These are phyloP conservation scores for Graphilbum ipis-grandicollis DNA, from an alignment of 2,329 filamentous ascomycete genomes.

Conservation along the genomic window DNA sequence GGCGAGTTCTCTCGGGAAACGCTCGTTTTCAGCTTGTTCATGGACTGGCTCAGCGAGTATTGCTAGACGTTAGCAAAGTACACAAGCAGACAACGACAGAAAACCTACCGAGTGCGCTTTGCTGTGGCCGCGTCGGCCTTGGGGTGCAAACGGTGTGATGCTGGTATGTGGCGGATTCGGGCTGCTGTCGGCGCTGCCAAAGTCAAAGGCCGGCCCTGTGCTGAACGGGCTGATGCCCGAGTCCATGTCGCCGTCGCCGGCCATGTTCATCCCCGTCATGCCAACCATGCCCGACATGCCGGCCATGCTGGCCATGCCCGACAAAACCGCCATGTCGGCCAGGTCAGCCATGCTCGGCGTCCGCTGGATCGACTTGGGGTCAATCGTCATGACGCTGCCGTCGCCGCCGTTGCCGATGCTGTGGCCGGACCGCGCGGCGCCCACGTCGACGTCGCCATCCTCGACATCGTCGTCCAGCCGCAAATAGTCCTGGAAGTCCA, in stretches of 20 bases:
- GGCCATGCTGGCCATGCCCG: too few species aligned
- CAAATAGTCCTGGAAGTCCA: conserved; percentile 23
- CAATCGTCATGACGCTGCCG: conserved; percentile 14
- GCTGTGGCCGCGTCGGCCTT: too few species aligned
- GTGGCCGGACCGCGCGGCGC: not conserved
- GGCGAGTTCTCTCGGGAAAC: conserved; percentile 38
- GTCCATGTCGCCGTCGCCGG: not conserved
- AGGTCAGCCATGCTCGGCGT: conserved; percentile 1
- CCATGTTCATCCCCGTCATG: not conserved
- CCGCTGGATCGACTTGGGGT: conserved; percentile 16
- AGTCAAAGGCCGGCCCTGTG: conserved; percentile 18
- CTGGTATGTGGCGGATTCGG: conserved; percentile 19
- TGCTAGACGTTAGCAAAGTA: conserved; percentile 22
- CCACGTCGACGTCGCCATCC: conserved; percentile 16
- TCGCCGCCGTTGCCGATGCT: conserved; percentile 1
- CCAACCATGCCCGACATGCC: conserved; percentile 9
- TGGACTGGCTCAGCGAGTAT: conserved; percentile 31
- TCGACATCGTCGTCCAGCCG: conserved; percentile 21
- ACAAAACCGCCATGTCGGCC: conserved; percentile 5
- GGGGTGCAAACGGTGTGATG: not conserved
- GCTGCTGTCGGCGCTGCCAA: conserved; percentile 40
- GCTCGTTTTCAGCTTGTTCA: conserved; percentile 27
- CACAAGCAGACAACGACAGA: not conserved
- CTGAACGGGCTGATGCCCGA: conserved; percentile 6
- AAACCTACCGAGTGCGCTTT: conserved; percentile 25